Base-by-base conservation (phyloP, 2,329 filamentous ascomycete species). In the Fusarium sp. region DNA sequence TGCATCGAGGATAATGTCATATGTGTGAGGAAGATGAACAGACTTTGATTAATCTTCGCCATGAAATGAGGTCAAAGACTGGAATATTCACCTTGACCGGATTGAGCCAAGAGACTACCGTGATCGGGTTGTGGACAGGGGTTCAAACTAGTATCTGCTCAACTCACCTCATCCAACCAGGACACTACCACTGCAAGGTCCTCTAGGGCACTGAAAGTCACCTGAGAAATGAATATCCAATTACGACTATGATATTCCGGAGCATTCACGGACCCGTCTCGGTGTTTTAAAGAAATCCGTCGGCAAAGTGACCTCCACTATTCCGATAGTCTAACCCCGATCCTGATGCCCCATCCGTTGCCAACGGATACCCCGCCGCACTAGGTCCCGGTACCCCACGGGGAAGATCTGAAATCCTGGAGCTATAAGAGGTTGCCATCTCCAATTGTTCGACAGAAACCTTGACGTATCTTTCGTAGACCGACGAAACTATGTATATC, bases 401-500 rank as follows among this genome's bases (percentile, higher is more conserved):
- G 50, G 50, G n/a, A 31, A 13, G 15, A 9, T 44, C 8, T 26
- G 11, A 20, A 5, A 10, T 36, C 9, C 18, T 13, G 10, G 14
- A 9, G 33, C 0, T 47, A 56, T 47, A 47, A 56, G 38, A n/a
- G 1, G 16, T 11, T 35, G 5, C 7, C 38, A 16, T 2, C 13
- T 44, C n/a, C 4, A 16, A 13, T 1, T 2, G 4, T 5, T n/a
- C 0, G 3, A 18, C 6, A 20, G 5, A 2, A 6, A 0, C 1
- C 2, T 5, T 6, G 14, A 10, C 20, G 3, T 5, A 6, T 22
- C 10, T 4, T 7, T 2, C 18, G 20, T n/a, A 0, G 14, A 28
- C 20, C 2, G 5, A 3, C 0, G 5, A 4, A 36, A 24, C 5
- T 16, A 57, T 57, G 39, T n/a, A 8, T 8, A 6, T 28, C 15